phyloP scores from a whole-genome alignment of 2,329 filamentous ascomycete species.

The Neurospora sp. region DNA sequence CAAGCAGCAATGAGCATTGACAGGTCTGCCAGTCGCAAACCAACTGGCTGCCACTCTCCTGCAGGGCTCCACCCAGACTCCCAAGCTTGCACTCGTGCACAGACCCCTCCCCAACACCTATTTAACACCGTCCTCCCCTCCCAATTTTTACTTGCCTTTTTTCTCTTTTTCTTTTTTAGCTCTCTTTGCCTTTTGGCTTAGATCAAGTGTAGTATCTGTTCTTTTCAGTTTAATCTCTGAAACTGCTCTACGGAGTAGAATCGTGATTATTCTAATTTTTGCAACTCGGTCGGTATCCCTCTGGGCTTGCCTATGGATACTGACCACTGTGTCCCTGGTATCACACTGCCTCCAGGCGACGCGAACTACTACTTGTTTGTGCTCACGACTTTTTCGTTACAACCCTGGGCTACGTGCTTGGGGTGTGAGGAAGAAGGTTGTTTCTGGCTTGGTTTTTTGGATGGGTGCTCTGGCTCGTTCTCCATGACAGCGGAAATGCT shows the following conservation, averaged over 20 bases:
- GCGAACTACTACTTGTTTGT: slow-evolving; percentile 8
- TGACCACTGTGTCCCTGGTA: slow-evolving; percentile 15
- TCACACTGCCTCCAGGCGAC: slow-evolving; percentile 15
- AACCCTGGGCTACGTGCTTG: slow-evolving; percentile 7
- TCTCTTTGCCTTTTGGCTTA: slow-evolving; percentile 18
- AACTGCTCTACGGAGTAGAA: slow-evolving; percentile 17
- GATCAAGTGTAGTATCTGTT: slow-evolving; percentile 19
- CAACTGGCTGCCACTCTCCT: not conserved
- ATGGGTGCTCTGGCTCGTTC: not conserved
- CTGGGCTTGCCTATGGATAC: slow-evolving; percentile 14
- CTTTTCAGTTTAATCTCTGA: slow-evolving; percentile 18
- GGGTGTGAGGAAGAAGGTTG: slow-evolving; percentile 15
- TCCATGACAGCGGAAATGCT: not conserved
- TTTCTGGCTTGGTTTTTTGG: not conserved
- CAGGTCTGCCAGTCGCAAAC: not conserved
- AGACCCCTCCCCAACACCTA: slow-evolving; percentile 4
- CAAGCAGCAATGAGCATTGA: not conserved
- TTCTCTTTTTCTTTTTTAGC: slow-evolving; percentile 11
- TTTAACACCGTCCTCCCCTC: slow-evolving; percentile 2
- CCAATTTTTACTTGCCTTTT: slow-evolving; percentile 7
- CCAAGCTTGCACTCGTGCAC: slow-evolving; percentile 7
- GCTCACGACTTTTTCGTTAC: slow-evolving; percentile 10
- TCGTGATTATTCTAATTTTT: slow-evolving; percentile 17
- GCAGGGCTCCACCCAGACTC: not conserved
- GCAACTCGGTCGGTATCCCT: slow-evolving; percentile 10